Percentiles rank a stretch among this genome's conserved stretches.
Evolutionary conservation across 768 basidiomycete species (phyloP).

Genomic region (Lactarius sp.): DNA sequence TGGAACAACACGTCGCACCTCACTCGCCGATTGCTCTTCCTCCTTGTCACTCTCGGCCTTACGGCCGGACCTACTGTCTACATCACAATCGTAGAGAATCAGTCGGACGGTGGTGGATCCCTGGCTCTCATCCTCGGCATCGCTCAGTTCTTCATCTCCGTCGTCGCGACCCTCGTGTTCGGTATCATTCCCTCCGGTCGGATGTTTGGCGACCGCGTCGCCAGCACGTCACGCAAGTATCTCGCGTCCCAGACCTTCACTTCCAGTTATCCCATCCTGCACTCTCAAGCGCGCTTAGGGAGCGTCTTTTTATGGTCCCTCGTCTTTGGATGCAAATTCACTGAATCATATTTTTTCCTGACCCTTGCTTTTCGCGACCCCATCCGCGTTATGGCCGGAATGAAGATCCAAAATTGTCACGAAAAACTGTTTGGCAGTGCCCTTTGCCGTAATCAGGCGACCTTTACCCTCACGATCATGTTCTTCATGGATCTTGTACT

Average conservation of each 20-base stretch:
- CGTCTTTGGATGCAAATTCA: constrained; percentile 94
- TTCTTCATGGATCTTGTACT: constrained; percentile 96
- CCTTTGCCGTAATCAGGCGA: constrained; percentile 89
- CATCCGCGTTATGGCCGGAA: constrained; percentile 91
- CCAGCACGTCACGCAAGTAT: constrained; percentile 92
- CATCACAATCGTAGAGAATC: constrained; percentile 75
- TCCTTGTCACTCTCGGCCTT: constrained; percentile 83
- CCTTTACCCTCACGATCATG: constrained; percentile 95
- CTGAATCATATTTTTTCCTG: constrained; percentile 97
- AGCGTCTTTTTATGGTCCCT: constrained; percentile 84
- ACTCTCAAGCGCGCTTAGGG: constrained; percentile 60
- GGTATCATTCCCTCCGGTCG: constrained; percentile 91
- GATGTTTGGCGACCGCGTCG: constrained; percentile 98
- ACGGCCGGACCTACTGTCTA: constrained; percentile 95
- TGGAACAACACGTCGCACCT: constrained; percentile 99
- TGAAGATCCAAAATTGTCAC: constrained; percentile 88
- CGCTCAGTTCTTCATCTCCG: constrained; percentile 93
- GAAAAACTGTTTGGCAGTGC: constrained; percentile 82
- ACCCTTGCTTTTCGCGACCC: constrained; percentile 92
- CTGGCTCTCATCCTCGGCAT: constrained; percentile 90
- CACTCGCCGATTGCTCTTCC: constrained; percentile 83
- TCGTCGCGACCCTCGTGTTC: constrained; percentile 80
- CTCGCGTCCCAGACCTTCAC: constrained; percentile 98
- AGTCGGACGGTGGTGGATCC: constrained; percentile 50
- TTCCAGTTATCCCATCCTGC: constrained; percentile 81